These are phyloP conservation scores for Actinomucor elegans DNA, from an alignment of 371 early-diverging fungal species.

Conservation along the genomic window DNA sequence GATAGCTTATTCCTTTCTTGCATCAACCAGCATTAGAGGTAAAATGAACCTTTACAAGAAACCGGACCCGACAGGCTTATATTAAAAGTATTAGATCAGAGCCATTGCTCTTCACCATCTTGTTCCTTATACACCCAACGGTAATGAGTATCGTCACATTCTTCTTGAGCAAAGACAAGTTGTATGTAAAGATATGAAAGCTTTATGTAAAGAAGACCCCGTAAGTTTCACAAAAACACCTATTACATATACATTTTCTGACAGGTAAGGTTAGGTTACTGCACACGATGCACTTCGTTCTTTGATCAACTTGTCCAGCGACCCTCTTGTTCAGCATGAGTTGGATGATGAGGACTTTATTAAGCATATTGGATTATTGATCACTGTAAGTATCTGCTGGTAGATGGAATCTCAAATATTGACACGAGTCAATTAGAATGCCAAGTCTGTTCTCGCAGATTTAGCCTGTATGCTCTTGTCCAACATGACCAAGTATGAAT, in stretches of 20 bases:
- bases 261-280: conserved; percentile 51
- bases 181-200: conserved; percentile 70
- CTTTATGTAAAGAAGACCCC: conserved; percentile 67
- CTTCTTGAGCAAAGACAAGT: conserved; percentile 61
- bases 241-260: too few relatives aligned
- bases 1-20: conserved; percentile 61
- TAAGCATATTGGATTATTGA: conserved; percentile 64
- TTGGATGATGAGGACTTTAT: conserved; percentile 71
- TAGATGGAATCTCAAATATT: background rate
- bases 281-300: conserved; percentile 84
- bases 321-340: conserved; percentile 55
- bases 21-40: conserved; percentile 67
- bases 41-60: conserved; percentile 13
- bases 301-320: conserved; percentile 83
- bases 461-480: conserved; percentile 90
- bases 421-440: conserved; percentile 4
- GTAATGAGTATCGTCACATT: conserved; percentile 61
- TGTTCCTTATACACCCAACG: conserved; percentile 67
- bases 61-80: too few relatives aligned
- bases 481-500: conserved; percentile 82
- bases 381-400: conserved; percentile 52
- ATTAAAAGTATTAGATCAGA: conserved; percentile 70
- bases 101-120: conserved; percentile 81
- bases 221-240: too few relatives aligned
- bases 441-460: conserved; percentile 67